These are phyloP conservation scores for Blastocystis sp. DNA, from an alignment of 352 stramenopile genomes.

Conservation along the genomic window DNA sequence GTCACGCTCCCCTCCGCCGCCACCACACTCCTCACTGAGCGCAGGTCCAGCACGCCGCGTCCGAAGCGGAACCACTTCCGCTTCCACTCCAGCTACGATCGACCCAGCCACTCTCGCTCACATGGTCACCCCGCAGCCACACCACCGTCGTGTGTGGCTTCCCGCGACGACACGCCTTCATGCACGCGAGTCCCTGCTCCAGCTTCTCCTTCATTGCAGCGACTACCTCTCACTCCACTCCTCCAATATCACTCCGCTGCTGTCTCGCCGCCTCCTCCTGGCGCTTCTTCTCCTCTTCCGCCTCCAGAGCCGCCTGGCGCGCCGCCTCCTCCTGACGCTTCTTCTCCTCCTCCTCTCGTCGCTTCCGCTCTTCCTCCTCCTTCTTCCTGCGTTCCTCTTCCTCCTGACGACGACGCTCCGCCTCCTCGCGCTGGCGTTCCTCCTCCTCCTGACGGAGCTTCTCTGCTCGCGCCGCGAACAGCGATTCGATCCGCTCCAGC, in stretches of 20 bases:
- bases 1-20: background rate
- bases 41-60: background rate
- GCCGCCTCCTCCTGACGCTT: background rate
- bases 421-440: slow-evolving; percentile 5
- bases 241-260: background rate
- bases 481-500: slow-evolving; percentile 4
- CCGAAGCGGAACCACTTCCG: slow-evolving; percentile 17
- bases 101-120: too few species aligned
- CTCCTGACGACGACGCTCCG: background rate
- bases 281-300: background rate
- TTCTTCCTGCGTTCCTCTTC: background rate
- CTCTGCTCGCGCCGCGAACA: slow-evolving; percentile 23
- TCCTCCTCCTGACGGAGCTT: slow-evolving; percentile 17
- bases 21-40: background rate
- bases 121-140: background rate
- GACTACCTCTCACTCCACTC: background rate
- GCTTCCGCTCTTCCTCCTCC: background rate
- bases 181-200: background rate
- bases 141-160: slow-evolving; percentile 13
- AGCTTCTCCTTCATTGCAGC: background rate
- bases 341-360: background rate
- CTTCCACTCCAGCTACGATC: slow-evolving; percentile 13
- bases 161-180: background rate
- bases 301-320: background rate
- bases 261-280: background rate